Base-by-base conservation (phyloP, 169 alveolate species). In the Plasmodium adleri region DNA sequence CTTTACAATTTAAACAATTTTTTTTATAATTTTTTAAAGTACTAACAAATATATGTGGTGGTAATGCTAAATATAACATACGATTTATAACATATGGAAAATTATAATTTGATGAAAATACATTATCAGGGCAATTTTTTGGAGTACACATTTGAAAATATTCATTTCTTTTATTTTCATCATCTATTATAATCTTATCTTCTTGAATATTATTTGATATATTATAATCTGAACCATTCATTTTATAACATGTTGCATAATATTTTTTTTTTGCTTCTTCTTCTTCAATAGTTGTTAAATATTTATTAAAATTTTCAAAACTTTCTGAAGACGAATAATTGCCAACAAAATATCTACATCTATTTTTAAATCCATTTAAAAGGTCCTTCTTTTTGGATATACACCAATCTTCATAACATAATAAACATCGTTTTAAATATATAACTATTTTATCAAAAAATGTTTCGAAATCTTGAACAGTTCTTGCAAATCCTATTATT, bases 61-160 rank as follows among this genome's bases (percentile, higher is more conserved):
- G 95, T 50, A 93, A 87, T 2, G 95, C 95, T 72, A 93, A 88
- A 73, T 93, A 93, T 32, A 93, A 63, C 47, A 93, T 80, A 49
- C 94, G 60, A 80, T 70, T 88, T 54, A 52, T 80, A 24, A 59
- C 43, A 47, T 64, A 78, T 6, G 88, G 62, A 54, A 24, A 17
- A 1, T 45, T 64, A 9, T 49, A 17, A 13, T 10, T 15, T 52
- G 62, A 52, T 52, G 17, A 52, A 52, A 13, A 12, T 52, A 52
- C 62, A 13, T 12, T 13, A 39, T 39, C 47, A 39, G 47, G 47
- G 9, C 47, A 39, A 39, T 39, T 39, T 52, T 52, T 52, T 0
- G n/a, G n/a, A 2, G 62, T 52, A 39, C 47, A 39, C 17, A 52
- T 52, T 52, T 52, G 62, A 39, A 39, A 5, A 39, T 39, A 39